Conservation (phyloP, 768 basidiomycete species). For the Mycena kentingensis region DNA sequence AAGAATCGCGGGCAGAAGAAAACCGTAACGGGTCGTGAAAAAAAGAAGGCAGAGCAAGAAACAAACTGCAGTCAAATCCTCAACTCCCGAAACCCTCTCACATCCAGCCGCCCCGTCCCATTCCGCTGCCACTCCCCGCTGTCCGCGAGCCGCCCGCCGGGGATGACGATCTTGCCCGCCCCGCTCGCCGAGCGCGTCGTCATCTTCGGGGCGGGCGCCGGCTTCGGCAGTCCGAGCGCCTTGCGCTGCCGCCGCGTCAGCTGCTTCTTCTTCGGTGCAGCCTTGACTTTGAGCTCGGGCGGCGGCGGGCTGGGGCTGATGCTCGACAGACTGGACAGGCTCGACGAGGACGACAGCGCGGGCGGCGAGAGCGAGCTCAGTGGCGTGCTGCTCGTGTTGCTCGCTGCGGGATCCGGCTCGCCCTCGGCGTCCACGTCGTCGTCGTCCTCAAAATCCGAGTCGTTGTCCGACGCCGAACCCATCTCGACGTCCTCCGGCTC, state of each 20-base stretch:
- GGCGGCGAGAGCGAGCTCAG: constrained; percentile 34
- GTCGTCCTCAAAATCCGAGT: constrained; percentile 23
- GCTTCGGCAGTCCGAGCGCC: constrained; percentile 65
- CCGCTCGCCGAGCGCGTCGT: constrained; percentile 37
- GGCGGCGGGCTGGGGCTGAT: constrained; percentile 21
- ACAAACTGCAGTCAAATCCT: constrained; percentile 19
- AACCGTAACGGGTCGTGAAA: too few species aligned
- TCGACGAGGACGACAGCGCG: constrained; percentile 23
- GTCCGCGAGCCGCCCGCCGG: constrained; percentile 53
- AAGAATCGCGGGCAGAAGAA: too few species aligned
- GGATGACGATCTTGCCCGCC: constrained; percentile 69
- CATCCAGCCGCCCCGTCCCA: constrained; percentile 23
- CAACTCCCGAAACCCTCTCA: constrained; percentile 23
- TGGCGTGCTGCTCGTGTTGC: constrained; percentile 34
- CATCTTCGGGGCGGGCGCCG: constrained; percentile 36
- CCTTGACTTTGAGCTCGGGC: constrained; percentile 27
- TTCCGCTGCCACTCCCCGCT: constrained; percentile 21
- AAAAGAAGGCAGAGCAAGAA: too few species aligned
- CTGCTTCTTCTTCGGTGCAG: constrained; percentile 34
- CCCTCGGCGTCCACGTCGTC: constrained; percentile 20
- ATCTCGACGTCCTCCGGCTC: constrained; percentile 18
- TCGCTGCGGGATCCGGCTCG: constrained; percentile 4
- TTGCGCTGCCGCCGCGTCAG: constrained; percentile 72
- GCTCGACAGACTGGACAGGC: constrained; percentile 23
- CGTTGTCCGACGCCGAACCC: constrained; percentile 22